phyloP scores from a whole-genome alignment of 768 basidiomycete genomes.

The Artomyces pyxidatus region DNA sequence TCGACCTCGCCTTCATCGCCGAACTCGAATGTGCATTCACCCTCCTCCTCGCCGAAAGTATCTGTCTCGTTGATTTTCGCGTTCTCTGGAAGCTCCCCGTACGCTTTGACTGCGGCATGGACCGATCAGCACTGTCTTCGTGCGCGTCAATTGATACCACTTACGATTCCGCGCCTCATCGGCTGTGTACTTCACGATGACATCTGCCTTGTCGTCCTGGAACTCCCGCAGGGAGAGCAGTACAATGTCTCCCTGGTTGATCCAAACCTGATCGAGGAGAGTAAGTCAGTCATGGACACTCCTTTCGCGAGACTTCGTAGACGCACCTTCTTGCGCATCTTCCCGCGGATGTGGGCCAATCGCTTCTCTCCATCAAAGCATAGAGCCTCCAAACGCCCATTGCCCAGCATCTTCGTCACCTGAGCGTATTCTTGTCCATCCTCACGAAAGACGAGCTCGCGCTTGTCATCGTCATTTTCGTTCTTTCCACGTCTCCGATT shows the following conservation, averaged over 20 bases:
- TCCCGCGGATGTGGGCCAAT: constrained; percentile 95
- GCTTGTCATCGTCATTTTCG: constrained; percentile 98
- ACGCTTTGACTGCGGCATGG: constrained; percentile 73
- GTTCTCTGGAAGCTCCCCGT: constrained; percentile 94
- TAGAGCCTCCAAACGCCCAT: constrained; percentile 90
- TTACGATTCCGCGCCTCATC: constrained; percentile 82
- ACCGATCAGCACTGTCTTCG: background rate
- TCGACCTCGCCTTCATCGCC: constrained; percentile 85
- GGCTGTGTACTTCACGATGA: constrained; percentile 97
- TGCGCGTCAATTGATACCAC: constrained; percentile 20
- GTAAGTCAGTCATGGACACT: constrained; percentile 1
- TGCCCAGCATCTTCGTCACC: constrained; percentile 97
- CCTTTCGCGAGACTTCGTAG: background rate
- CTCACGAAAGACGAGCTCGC: constrained; percentile 96
- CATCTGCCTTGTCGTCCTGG: constrained; percentile 99
- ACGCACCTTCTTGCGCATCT: constrained; percentile 97
- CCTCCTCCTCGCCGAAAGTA: constrained; percentile 84
- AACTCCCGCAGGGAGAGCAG: constrained; percentile 93
- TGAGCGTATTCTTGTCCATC: constrained; percentile 99
- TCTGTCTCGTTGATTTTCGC: constrained; percentile 98
- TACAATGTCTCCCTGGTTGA: constrained; percentile 96
- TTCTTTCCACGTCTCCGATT: constrained; percentile 99
- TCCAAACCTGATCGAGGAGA: constrained; percentile 73
- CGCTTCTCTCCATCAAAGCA: constrained; percentile 99
- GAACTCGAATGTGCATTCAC: constrained; percentile 85